Evolutionary conservation across 2,329 filamentous ascomycete genomes (phyloP).

Genomic region (Hortaea werneckii): DNA sequence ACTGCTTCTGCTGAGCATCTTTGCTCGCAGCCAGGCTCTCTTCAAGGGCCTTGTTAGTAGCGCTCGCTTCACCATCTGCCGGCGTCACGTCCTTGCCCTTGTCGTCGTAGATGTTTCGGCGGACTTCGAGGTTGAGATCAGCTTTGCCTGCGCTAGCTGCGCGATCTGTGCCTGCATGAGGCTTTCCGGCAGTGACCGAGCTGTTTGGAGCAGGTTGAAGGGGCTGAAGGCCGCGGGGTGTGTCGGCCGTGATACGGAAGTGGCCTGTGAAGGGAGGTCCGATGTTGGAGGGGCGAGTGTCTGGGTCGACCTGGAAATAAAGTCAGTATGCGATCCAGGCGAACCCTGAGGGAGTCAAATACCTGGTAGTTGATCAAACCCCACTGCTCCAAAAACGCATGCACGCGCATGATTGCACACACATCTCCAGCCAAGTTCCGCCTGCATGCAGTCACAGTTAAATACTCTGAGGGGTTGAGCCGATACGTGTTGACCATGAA

Average conservation of each 20-base stretch:
- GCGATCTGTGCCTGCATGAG: slow-evolving; percentile 58
- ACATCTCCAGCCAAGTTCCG: slow-evolving; percentile 94
- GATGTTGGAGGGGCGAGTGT: slow-evolving; percentile 88
- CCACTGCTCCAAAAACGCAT: slow-evolving; percentile 97
- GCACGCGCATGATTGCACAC: slow-evolving; percentile 97
- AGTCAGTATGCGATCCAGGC: slow-evolving; percentile 11
- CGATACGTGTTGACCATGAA: slow-evolving; percentile 99
- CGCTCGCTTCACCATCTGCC: slow-evolving; percentile 30
- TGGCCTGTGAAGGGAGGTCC: slow-evolving; percentile 95
- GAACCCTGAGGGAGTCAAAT: slow-evolving; percentile 1
- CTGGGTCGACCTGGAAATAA: slow-evolving; percentile 71
- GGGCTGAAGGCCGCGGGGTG: slow-evolving; percentile 83
- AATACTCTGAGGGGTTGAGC: slow-evolving; percentile 87
- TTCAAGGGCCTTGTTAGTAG: slow-evolving; percentile 59
- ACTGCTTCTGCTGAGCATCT: slow-evolving; percentile 49
- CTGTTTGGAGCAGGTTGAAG: slow-evolving; percentile 82
- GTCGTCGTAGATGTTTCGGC: slow-evolving; percentile 90
- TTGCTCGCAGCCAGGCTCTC: slow-evolving; percentile 37
- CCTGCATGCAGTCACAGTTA: slow-evolving; percentile 92
- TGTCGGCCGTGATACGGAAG: slow-evolving; percentile 92
- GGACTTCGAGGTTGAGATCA: slow-evolving; percentile 83
- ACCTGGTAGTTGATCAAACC: slow-evolving; percentile 98
- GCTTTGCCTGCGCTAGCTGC: slow-evolving; percentile 60
- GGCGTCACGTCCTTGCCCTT: slow-evolving; percentile 77
- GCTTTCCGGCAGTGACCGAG: slow-evolving; percentile 48